Base-by-base conservation (phyloP, 257 asterid genomes). In the Striga asiatica region DNA sequence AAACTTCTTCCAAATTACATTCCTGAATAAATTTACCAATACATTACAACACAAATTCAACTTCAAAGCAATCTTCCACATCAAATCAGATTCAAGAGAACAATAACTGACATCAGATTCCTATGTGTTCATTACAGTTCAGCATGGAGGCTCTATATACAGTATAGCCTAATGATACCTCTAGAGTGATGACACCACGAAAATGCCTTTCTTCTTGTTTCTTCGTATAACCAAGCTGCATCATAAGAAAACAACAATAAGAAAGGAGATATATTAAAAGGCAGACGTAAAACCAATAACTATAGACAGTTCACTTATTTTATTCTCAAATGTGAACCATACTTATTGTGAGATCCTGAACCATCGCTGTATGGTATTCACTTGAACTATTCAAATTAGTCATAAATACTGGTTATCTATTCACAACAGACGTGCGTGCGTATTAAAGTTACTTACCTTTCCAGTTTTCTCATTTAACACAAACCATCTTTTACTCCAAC, bases 201-300 rank as follows among this genome's bases (percentile, higher is more conserved):
- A 87, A 91, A 72, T 82, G 95, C 3, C 85, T 77, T 68, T 91
- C 98, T 70, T 91, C 98, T 77, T 84, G 97, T 52, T 84, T 88
- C 72, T 91, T 87, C 29, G 98, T 91, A 74, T 91, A 91, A 27
- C 98, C 98, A 66, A 91, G 95, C 98, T 91, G 88, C 71, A 78
- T 70, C 19, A 61, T 31, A 11, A 62, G 11, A 23, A 62, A 23
- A 56, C 37, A 52, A 20, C 31, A 46, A 35, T 51, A 63, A 57
- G 56, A 57, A 48, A 18, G 50, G 14, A 66, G 64, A n/a, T 38
- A 29, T 49, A 34, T 11, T 25, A 32, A 3, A 32, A 7, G n/a
- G 32, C 32, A 27, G 2, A 27, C 32, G 32, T 27, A 27, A 27
- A 27, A 27, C 32, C 3, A n/a, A n/a, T n/a, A n/a, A n/a, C n/a